phyloP scores from a whole-genome alignment of 495 filamentous ascomycete genomes.

The Tetracladium setigerum region DNA sequence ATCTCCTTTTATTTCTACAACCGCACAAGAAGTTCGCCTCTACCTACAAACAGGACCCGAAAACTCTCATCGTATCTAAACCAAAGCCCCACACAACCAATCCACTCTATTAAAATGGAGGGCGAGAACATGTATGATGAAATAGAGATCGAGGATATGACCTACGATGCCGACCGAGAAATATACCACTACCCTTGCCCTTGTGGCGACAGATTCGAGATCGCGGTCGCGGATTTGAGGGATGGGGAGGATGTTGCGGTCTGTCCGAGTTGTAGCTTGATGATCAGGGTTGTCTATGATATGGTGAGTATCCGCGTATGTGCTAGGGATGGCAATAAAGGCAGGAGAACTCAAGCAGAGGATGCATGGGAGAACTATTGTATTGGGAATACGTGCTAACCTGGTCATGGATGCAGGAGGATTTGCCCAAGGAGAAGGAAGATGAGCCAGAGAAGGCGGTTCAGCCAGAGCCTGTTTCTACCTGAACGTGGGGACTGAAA shows the following conservation, averaged over 20 bases:
- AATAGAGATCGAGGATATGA: conserved; percentile 99
- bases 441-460: background rate
- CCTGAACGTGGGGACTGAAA: conserved; percentile 4
- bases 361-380: no score
- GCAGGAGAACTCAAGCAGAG: no score
- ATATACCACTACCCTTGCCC: conserved; percentile 96
- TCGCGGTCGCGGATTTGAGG: conserved; percentile 72
- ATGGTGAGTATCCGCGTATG: conserved; percentile 42
- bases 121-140: conserved; percentile 86
- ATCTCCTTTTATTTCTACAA: no score
- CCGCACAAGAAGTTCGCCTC: no score
- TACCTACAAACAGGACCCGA: no score
- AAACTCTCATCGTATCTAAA: no score
- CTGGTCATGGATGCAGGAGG: background rate
- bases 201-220: conserved; percentile 96
- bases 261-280: conserved; percentile 92
- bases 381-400: background rate
- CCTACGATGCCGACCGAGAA: conserved; percentile 72
- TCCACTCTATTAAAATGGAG: no score
- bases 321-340: background rate
- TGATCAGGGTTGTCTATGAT: conserved; percentile 94
- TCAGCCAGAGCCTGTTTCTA: no score
- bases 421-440: background rate
- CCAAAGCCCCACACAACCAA: no score
- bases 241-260: conserved; percentile 90